These are phyloP conservation scores for Solanum chiquidenum DNA, from an alignment of 257 asterid species.

Conservation along the genomic window DNA sequence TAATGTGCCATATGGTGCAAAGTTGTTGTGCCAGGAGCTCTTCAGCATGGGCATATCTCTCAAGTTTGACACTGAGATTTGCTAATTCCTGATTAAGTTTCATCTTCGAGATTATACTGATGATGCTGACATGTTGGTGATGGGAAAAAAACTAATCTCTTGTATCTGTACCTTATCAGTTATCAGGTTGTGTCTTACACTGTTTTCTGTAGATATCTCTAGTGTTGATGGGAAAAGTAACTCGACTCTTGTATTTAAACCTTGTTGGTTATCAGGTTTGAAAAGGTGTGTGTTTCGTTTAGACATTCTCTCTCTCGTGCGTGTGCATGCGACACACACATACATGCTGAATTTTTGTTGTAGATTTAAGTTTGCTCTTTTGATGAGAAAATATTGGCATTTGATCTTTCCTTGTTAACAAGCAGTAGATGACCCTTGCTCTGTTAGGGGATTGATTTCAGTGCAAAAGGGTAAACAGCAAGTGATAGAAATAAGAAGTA, in stretches of 20 bases:
- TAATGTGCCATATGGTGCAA: slow-evolving; percentile 87
- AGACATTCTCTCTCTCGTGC: background rate
- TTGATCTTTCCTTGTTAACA: background rate
- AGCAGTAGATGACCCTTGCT: background rate
- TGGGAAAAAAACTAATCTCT: background rate
- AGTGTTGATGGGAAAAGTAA: background rate
- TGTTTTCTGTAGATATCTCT: background rate
- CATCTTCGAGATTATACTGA: background rate
- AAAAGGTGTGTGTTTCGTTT: background rate
- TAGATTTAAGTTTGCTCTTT: background rate
- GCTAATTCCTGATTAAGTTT: slow-evolving; percentile 16
- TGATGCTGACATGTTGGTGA: background rate
- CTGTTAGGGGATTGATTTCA: background rate
- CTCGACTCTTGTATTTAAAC: background rate
- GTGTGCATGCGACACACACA: background rate
- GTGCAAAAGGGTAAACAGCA: background rate
- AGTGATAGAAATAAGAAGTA: background rate
- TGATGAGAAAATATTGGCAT: background rate
- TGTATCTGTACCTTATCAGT: background rate
- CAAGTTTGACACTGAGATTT: slow-evolving; percentile 75
- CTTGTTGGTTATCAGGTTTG: background rate
- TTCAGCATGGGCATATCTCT: slow-evolving; percentile 85
- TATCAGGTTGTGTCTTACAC: background rate
- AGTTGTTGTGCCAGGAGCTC: slow-evolving; percentile 80
- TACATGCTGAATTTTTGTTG: background rate